These are phyloP conservation scores for Podospora comata DNA, from an alignment of 495 filamentous ascomycete genomes.

Conservation along the genomic window DNA sequence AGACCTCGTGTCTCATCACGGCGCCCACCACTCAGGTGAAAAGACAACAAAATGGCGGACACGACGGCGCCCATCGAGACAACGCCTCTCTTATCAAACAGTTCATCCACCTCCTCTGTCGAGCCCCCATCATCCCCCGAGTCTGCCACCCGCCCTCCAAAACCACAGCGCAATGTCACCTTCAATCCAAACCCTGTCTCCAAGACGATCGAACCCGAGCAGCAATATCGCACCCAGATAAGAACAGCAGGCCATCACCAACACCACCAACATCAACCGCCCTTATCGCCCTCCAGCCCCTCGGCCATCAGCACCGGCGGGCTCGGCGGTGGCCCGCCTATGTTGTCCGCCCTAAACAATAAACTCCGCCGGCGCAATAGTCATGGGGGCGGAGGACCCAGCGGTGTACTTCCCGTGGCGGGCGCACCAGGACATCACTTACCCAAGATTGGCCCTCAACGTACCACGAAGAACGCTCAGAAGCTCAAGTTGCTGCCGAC, in stretches of 20 bases:
- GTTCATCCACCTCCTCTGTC: neutral
- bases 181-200: conserved; percentile 50
- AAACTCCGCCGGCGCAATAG: conserved; percentile 84
- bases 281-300: conserved; percentile 15
- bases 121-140: conserved; percentile 30
- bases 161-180: conserved; percentile 44
- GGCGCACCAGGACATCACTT: conserved; percentile 43
- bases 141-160: conserved; percentile 32
- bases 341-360: conserved; percentile 79
- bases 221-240: conserved; percentile 17
- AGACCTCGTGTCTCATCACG: neutral
- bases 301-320: conserved; percentile 31
- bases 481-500: conserved; percentile 94
- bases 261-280: conserved; percentile 13
- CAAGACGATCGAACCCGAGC: conserved; percentile 49
- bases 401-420: conserved; percentile 48
- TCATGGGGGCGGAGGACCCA: conserved; percentile 47
- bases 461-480: conserved; percentile 91
- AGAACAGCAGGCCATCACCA: conserved; percentile 12
- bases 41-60: neutral
- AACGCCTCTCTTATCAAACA: neutral
- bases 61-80: neutral
- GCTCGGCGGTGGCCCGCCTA: conserved; percentile 52
- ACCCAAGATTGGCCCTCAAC: conserved; percentile 87
- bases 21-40: neutral